Conservation (phyloP, 2,329 filamentous ascomycete species). For the Myriosclerotinia scirpicola region DNA sequence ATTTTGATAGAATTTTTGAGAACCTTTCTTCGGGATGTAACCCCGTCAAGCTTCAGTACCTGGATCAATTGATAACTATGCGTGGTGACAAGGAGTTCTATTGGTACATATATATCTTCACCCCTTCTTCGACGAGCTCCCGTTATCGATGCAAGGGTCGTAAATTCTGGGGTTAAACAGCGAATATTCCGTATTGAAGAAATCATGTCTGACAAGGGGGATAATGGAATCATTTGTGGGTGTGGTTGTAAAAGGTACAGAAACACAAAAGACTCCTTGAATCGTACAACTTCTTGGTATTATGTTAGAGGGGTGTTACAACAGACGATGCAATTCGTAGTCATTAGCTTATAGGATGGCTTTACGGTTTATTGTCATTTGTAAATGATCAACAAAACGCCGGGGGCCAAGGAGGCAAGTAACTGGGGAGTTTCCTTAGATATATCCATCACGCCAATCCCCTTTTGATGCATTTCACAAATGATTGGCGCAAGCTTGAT, state of each 20-base stretch:
- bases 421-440: not conserved
- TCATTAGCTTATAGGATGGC: not conserved
- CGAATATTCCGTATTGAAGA: not conserved
- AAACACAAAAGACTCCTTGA: constrained; percentile 15
- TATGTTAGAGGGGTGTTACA: not conserved
- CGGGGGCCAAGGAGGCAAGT: not conserved
- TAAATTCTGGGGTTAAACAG: not conserved
- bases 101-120: not conserved
- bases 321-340: not conserved
- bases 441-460: not conserved
- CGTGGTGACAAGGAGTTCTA: not conserved
- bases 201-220: not conserved
- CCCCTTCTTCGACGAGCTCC: not conserved
- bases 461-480: not conserved
- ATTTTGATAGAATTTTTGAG: too few relatives aligned
- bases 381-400: not conserved
- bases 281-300: not conserved
- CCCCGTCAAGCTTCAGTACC: too few relatives aligned
- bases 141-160: not conserved
- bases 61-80: constrained; percentile 2
- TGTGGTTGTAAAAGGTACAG: not conserved
- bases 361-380: not conserved
- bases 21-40: too few relatives aligned
- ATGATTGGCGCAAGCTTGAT: not conserved
- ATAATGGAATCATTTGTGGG: not conserved